These are phyloP conservation scores for Trebouxia sp. DNA, from an alignment of 139 green algal genomes.

Conservation along the genomic window DNA sequence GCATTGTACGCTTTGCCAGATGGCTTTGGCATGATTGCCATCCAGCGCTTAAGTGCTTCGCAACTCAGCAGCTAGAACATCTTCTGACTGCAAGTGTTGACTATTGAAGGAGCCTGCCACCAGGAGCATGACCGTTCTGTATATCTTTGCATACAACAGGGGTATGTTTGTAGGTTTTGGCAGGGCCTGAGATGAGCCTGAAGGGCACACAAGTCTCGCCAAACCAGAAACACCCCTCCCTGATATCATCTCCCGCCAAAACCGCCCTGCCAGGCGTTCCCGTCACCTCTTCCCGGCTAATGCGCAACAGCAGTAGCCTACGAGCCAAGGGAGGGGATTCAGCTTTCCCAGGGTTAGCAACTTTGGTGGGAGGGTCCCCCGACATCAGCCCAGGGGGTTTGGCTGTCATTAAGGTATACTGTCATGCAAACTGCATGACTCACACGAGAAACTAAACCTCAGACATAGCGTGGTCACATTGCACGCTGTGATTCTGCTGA, in stretches of 20 bases:
- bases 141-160: too few species aligned
- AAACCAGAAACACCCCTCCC: background rate
- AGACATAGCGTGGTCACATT: too few species aligned
- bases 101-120: too few species aligned
- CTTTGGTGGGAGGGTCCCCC: background rate
- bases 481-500: too few species aligned
- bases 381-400: background rate
- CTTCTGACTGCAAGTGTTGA: too few species aligned
- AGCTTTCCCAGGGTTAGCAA: background rate
- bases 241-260: background rate
- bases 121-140: too few species aligned
- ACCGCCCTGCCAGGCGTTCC: background rate
- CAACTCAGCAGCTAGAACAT: too few species aligned
- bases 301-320: constrained; percentile 24
- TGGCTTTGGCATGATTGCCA: too few species aligned
- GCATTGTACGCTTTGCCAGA: too few species aligned
- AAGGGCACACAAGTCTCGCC: constrained; percentile 2
- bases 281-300: background rate
- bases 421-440: too few species aligned
- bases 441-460: too few species aligned
- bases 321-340: background rate
- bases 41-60: too few species aligned
- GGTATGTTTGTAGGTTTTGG: background rate
- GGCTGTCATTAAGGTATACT: background rate
- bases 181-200: background rate